phyloP scores from a whole-genome alignment of 2,329 filamentous ascomycete genomes.

The Celoporthe dispersa region DNA sequence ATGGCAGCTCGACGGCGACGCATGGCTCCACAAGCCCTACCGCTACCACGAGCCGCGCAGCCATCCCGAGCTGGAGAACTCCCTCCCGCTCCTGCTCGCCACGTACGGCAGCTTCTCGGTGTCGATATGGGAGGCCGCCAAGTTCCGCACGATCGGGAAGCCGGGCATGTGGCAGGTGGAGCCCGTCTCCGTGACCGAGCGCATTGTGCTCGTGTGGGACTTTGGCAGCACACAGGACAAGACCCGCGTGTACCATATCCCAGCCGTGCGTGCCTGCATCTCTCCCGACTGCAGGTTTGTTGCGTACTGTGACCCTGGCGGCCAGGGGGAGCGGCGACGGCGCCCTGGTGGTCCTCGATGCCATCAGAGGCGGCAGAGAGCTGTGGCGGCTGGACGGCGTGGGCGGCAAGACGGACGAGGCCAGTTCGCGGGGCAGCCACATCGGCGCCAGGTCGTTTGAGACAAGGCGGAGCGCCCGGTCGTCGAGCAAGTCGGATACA shows the following conservation, averaged over 20 bases:
- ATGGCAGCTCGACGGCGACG: conserved; percentile 42
- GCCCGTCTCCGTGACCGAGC: conserved; percentile 39
- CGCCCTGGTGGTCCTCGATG: conserved; percentile 44
- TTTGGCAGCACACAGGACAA: conserved; percentile 40
- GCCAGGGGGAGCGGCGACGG: conserved; percentile 38
- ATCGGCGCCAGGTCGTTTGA: conserved; percentile 17
- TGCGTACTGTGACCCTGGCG: conserved; percentile 45
- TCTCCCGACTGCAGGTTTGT: conserved; percentile 47
- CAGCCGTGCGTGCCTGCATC: conserved; percentile 44
- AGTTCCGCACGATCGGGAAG: conserved; percentile 40
- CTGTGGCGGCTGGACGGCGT: conserved; percentile 43
- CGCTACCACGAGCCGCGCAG: conserved; percentile 39
- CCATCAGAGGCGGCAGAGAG: conserved; percentile 40
- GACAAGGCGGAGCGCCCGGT: conserved; percentile 16
- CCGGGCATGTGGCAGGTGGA: conserved; percentile 42
- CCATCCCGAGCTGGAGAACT: conserved; percentile 45
- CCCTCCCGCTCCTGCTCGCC: conserved; percentile 42
- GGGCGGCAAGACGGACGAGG: conserved; percentile 26
- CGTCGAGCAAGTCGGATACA: conserved; percentile 12
- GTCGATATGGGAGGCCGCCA: conserved; percentile 47
- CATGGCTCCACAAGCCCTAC: conserved; percentile 36
- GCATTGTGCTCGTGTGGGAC: conserved; percentile 47
- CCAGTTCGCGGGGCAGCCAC: conserved; percentile 4
- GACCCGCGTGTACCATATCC: conserved; percentile 45
- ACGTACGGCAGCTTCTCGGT: conserved; percentile 45